Base-by-base conservation (phyloP, 495 filamentous ascomycete species). In the Eremomyces bilateralis region DNA sequence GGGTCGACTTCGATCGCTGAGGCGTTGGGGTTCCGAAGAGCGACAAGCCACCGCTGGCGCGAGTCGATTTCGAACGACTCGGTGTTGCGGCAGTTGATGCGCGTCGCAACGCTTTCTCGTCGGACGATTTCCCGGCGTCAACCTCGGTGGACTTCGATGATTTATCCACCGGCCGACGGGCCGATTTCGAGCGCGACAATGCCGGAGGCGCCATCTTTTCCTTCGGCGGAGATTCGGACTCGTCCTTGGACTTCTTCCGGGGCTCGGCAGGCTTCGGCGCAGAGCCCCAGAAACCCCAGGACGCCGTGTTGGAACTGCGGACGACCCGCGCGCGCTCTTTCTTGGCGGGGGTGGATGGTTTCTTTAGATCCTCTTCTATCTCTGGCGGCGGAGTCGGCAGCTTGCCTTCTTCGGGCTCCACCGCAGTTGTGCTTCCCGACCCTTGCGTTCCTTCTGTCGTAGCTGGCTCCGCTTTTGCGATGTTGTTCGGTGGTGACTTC, bases 251-350 rank as follows among this genome's bases (percentile, higher is more conserved):
- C 42, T 45, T 38, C 29, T 15, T 33, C 36, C 34, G 15, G 8
- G 34, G 18, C 13, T 38, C 29, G 8, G 31, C 20, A 6, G 24
- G 28, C 19, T 36, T 20, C 12, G 50, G 41, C 3, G 46, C 51
- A 12, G 61, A 53, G 31, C 58, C 63, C 63, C 64, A 72, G 52
- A 70, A 65, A 17, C 65, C 68, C 70, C 71, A 74, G 15, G 65
- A 64, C 4, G 57, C 50, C 6, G 49, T 47, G 18, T 51, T 58
- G 18, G 56, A 41, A 8, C 57, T 53, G 18, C 64, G 64, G 30
- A 69, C 66, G 20, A 66, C 57, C 25, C 62, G 60, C 11, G 67
- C 43, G 13, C 71, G 69, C 36, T 73, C 70, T 40, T 71, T 74
- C 48, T 67, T 71, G 10, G 51, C 53, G 1, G 61, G 48, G 31